These are phyloP conservation scores for Malbranchea cinnamomea DNA, from an alignment of 2,329 filamentous ascomycete genomes.

Conservation along the genomic window DNA sequence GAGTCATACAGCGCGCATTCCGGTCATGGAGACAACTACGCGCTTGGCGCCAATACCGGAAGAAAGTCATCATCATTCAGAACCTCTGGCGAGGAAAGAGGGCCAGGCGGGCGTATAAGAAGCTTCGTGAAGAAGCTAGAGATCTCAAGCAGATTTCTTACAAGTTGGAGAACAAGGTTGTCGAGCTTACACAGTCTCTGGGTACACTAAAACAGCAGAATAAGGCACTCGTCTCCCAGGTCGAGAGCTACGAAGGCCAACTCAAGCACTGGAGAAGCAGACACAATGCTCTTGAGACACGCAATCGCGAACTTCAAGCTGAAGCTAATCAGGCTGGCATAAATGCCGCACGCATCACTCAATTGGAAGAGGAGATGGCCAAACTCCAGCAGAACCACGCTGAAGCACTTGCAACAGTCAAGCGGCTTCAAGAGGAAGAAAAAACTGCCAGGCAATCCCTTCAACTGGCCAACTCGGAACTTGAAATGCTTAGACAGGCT, in stretches of 20 bases:
- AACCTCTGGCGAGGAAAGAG: slow-evolving; percentile 78
- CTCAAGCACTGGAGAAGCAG: slow-evolving; percentile 91
- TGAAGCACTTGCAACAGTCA: slow-evolving; percentile 79
- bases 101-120: slow-evolving; percentile 78
- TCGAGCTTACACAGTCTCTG: slow-evolving; percentile 87
- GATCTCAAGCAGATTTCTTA: slow-evolving; percentile 99
- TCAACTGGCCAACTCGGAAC: slow-evolving; percentile 60
- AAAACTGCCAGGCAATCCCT: slow-evolving; percentile 71
- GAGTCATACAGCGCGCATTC: slow-evolving; percentile 84
- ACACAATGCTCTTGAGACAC: slow-evolving; percentile 75
- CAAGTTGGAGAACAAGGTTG: slow-evolving; percentile 98
- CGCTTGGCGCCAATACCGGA: slow-evolving; percentile 75
- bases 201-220: slow-evolving; percentile 90
- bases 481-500: slow-evolving; percentile 62
- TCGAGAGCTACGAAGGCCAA: slow-evolving; percentile 91
- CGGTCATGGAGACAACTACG: slow-evolving; percentile 63
- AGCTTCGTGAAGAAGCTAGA: slow-evolving; percentile 80
- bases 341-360: slow-evolving; percentile 72
- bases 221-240: slow-evolving; percentile 71
- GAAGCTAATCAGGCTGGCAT: slow-evolving; percentile 98
- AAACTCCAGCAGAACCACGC: slow-evolving; percentile 79
- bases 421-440: slow-evolving; percentile 89
- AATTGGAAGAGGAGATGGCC: slow-evolving; percentile 91
- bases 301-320: slow-evolving; percentile 84
- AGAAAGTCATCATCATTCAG: slow-evolving; percentile 78